These are phyloP conservation scores for Waltiozyma sp. DNA, from an alignment of 1,139 yeast species.

Conservation along the genomic window DNA sequence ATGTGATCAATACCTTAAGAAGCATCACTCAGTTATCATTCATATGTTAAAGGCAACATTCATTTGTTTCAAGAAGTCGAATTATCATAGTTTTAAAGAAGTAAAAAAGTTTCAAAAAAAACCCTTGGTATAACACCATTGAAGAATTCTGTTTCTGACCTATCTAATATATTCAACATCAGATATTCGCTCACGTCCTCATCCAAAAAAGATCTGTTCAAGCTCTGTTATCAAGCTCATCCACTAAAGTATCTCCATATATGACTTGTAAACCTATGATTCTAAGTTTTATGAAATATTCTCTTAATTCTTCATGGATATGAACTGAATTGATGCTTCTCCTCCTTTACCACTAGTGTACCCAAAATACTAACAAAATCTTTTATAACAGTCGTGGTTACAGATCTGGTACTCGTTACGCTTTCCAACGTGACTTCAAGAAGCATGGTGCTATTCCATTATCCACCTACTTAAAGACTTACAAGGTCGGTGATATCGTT, in stretches of 20 bases:
- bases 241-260: too few relatives aligned
- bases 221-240: too few relatives aligned
- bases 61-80: too few relatives aligned
- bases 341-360: not conserved
- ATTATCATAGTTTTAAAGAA: too few relatives aligned
- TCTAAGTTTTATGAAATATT: too few relatives aligned
- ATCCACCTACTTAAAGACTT: constrained; percentile 93
- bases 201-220: too few relatives aligned
- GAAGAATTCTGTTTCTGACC: too few relatives aligned
- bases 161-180: too few relatives aligned
- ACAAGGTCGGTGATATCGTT: constrained; percentile 98
- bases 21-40: not conserved
- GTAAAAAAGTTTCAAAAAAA: too few relatives aligned
- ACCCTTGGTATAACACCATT: too few relatives aligned
- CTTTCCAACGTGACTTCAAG: constrained; percentile 99
- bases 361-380: constrained; percentile 12
- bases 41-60: not conserved
- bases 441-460: constrained; percentile 92
- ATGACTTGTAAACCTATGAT: too few relatives aligned
- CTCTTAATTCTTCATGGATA: not conserved
- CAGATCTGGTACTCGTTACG: constrained; percentile 99
- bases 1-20: constrained; percentile 6
- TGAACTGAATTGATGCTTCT: not conserved
- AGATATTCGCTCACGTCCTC: too few relatives aligned
- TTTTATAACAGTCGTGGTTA: constrained; percentile 75